Evolutionary conservation across 257 asterid genomes (phyloP), one percentile per base, ranked within the genome.

Genomic region (Asclepias syriaca): DNA sequence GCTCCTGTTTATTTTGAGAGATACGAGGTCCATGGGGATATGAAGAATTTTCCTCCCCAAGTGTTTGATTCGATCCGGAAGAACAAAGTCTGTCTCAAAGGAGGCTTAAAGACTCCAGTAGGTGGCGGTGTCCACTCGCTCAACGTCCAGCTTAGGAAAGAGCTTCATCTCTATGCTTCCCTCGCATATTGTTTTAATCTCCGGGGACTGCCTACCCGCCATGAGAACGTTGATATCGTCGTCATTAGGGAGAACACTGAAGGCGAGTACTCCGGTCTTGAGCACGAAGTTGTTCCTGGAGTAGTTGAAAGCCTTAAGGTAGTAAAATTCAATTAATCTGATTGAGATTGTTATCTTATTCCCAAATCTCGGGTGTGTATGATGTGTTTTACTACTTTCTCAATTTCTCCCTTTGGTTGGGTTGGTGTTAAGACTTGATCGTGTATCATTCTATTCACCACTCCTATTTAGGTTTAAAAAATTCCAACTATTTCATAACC

Each of bases 271-370:
- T 81, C 97, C 0, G 99, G 99, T 11, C 88, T 95, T 49, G 99
- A 95, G 84, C 99, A 95, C 76, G 98, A 95, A 96, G 99, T 95
- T 57, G 97, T 92, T 83, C 98, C 98, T 32, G 98, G 99, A 70
- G 98, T 95, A 49, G 98, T 95, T 5, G 99, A 95, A 70, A 95
- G 99, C 88, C 87, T 95, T 40, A 95, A 95, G 97, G 99, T 95
- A 75, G 65, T 5, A 22, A 34, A 63, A 16, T 34, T 63, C 27
- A 63, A 39, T 63, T 63, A 18, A 37, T 34, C 21, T 34, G 37
- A 14, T 14, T 4, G 39, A 13, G 14, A 27, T 21, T 15, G 3
- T 29, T 29, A 27, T 49, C 50, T 27, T 5, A 51, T 15, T 63
- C 49, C 46, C 16, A 61, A 4, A 61, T 34, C 39, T 6, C 19